Base-by-base conservation (phyloP, 495 filamentous ascomycete species). In the Alectoria sarmentosa region DNA sequence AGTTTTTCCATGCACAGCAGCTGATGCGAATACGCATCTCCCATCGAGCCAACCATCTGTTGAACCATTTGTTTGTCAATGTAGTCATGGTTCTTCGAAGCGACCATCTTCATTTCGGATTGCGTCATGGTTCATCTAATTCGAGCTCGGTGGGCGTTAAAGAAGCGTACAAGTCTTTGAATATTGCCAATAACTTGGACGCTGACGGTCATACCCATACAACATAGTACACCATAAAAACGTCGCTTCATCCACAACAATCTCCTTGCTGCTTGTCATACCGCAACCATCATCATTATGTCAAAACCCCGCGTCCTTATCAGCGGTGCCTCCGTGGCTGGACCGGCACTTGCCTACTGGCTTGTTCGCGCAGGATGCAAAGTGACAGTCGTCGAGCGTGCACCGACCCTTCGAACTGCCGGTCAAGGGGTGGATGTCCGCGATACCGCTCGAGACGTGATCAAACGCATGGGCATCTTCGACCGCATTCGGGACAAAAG, bases 291-390 rank as follows among this genome's bases (percentile, higher is more conserved):
- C 56, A 37, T 37, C n/a, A 41, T 21, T 23, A 74, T 72, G 72
- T 13, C 66, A 54, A 38, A 55, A 57, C 64, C 77, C 17, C 76
- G 74, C 61, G 69, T 85, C 65, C 75, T 85, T 58, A 79, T 85
- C 65, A 70, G 68, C 49, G 82, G 82, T 54, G 82, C 72, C 21
- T 73, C 78, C 10, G 71, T 76, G 42, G 63, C 73, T 14, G 77
- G 77, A 13, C 69, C 68, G 17, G 69, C 74, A 4, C 71, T 80
- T n/a, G 76, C 77, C 30, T 75, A 73, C 70, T 76, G 73, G 67
- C 75, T 78, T n/a, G 69, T 71, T 7, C 67, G 67, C 2, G 42
- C 56, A 37, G 69, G 71, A 42, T 73, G 76, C 64, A 41, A 58
- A n/a, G 66, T 77, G 55, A 79, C 77, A 15, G 65, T 80, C 28